These are phyloP conservation scores for Blastocladiella britannica DNA, from an alignment of 192 early-diverging fungal species.

Conservation along the genomic window DNA sequence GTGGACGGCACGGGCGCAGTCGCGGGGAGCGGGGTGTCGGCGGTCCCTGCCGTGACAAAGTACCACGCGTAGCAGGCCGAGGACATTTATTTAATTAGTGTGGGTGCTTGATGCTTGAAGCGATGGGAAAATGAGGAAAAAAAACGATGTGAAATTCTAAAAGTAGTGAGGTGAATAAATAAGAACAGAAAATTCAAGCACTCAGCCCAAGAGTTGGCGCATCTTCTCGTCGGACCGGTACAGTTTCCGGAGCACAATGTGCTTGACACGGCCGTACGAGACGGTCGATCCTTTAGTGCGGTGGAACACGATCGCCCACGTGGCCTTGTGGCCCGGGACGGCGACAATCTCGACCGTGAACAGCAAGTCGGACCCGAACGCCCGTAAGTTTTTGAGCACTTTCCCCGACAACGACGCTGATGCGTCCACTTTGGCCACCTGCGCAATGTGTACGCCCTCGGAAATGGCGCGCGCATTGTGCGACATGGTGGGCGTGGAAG, in stretches of 20 bases:
- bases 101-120: too few relatives aligned
- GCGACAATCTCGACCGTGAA: not conserved
- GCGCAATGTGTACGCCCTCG: not conserved
- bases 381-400: not conserved
- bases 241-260: not conserved
- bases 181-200: too few relatives aligned
- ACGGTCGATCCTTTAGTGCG: not conserved
- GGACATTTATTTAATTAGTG: too few relatives aligned
- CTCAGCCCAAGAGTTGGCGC: too few relatives aligned
- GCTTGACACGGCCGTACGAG: not conserved
- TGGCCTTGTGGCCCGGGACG: not conserved
- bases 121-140: too few relatives aligned
- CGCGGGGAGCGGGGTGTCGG: not conserved
- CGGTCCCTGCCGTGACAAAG: not conserved
- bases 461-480: not conserved
- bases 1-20: not conserved
- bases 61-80: not conserved
- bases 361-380: not conserved
- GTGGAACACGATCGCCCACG: not conserved
- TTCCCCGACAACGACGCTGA: not conserved
- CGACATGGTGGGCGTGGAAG: not conserved
- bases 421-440: not conserved
- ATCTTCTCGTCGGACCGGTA: not conserved
- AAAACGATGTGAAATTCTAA: too few relatives aligned
- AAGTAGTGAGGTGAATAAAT: too few relatives aligned